These are phyloP conservation scores for Lentinus polychrous DNA, from an alignment of 1,284 basidiomycete genomes.

Conservation along the genomic window DNA sequence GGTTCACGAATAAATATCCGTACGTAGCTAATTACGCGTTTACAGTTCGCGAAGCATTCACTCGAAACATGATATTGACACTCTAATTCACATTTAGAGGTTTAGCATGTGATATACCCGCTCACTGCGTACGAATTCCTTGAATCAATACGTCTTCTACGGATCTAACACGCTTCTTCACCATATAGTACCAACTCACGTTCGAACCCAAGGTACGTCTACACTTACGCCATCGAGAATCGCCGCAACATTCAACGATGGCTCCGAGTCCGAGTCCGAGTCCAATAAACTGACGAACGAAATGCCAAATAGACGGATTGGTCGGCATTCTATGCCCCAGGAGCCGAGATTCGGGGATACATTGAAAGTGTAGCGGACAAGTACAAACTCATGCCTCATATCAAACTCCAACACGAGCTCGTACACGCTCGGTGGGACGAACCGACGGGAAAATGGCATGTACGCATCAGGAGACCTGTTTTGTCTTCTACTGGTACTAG, in stretches of 20 bases:
- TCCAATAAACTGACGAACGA: too few species aligned
- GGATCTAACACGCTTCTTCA: background rate
- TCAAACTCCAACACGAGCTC: conserved; percentile 47
- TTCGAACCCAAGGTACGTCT: conserved; percentile 41
- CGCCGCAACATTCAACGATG: too few species aligned
- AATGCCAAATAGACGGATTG: conserved; percentile 34
- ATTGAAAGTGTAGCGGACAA: conserved; percentile 45
- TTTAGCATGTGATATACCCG: conserved; percentile 47
- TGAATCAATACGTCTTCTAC: background rate
- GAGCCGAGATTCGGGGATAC: conserved; percentile 46
- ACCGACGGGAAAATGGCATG: conserved; percentile 41
- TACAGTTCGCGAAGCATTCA: too few species aligned
- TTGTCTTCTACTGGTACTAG: background rate
- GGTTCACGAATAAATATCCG: conserved; percentile 34
- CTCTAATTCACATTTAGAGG: conserved; percentile 25
- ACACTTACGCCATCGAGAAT: too few species aligned
- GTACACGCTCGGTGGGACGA: conserved; percentile 42
- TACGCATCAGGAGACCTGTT: conserved; percentile 30
- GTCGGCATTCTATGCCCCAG: conserved; percentile 50
- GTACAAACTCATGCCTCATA: conserved; percentile 41
- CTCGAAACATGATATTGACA: background rate
- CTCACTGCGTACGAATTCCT: conserved; percentile 33
- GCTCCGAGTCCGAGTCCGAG: too few species aligned
- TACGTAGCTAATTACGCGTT: conserved; percentile 10
- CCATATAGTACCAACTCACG: conserved; percentile 43